Evolutionary conservation across 192 early-diverging fungal species (phyloP).

Genomic region (Linnemannia zychae): DNA sequence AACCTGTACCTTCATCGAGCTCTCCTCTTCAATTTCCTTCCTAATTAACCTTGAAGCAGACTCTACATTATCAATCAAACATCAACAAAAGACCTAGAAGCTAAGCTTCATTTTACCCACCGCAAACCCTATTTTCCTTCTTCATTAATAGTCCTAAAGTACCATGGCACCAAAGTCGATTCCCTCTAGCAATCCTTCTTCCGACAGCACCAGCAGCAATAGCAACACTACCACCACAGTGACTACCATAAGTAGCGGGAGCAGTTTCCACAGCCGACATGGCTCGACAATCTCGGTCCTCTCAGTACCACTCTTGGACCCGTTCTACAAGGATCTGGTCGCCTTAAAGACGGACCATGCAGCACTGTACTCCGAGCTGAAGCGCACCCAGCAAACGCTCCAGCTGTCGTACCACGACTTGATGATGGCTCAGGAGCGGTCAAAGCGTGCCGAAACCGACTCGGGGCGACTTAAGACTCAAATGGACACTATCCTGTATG

Average conservation of each 20-base stretch:
- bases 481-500: slow-evolving; percentile 40
- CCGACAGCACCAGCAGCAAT: slow-evolving; percentile 5
- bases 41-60: no score
- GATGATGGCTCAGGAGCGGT: slow-evolving; percentile 28
- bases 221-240: no score
- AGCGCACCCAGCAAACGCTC: slow-evolving; percentile 34
- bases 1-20: background rate
- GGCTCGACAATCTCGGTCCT: slow-evolving; percentile 24
- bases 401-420: slow-evolving; percentile 38
- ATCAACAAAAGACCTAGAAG: background rate
- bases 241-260: background rate
- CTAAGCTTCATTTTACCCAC: background rate
- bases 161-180: background rate
- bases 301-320: slow-evolving; percentile 38
- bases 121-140: background rate
- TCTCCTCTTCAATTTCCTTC: background rate
- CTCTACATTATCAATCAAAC: no score
- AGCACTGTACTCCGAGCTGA: slow-evolving; percentile 23
- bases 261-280: background rate
- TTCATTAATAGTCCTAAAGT: background rate
- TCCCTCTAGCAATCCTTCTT: background rate
- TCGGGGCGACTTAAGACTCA: slow-evolving; percentile 17
- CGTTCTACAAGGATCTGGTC: slow-evolving; percentile 30
- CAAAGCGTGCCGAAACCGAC: slow-evolving; percentile 32
- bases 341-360: slow-evolving; percentile 27